Evolutionary conservation across 1,284 basidiomycete genomes (phyloP), one percentile per base, ranked within the genome.

Genomic region (Prillingera fragicola): DNA sequence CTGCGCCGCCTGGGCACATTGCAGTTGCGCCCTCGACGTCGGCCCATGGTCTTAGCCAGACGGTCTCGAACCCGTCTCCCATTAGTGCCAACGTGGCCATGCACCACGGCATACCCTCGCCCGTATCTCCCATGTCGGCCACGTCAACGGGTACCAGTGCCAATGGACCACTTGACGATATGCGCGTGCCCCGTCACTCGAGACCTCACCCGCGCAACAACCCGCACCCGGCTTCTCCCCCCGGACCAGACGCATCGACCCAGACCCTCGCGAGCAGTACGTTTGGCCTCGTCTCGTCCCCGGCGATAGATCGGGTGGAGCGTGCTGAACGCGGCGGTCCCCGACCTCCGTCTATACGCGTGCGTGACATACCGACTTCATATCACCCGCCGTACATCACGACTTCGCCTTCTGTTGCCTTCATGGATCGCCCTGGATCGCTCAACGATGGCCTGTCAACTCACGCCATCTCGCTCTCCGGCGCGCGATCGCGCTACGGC

Each of bases 141-240:
- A 32, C 31, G 29, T 36, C 26, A 6, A 9, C 29, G 1, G 29
- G 28, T 14, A 37, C 29, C 13, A 31, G 38, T 17, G 29, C 29
- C 29, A 29, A 13, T 15, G 27, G 27, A 8, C 23, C 19, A 29
- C 7, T 35, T 46, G 40, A 34, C n/a, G 36, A 44, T 22, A 36
- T 41, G 9, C 50, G 45, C 9, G 87, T 87, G 7, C 94, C 94
- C 0, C 77, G 85, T 31, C 88, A 92, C 65, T 88, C 89, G 0
- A 74, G 81, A 7, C 89, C 90, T 50, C 91, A 97, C 70, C 94
- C 92, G 3, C 80, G 87, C 40, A 89, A 96, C 71, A 97, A 97
- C 66, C 92, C 92, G 3, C 81, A 85, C 17, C 94, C 94, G 13
- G 83, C 84, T 6, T 87, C 85, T 2, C 84, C 87, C 9, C 92